Evolutionary conservation across 2,329 filamentous ascomycete species (phyloP), one percentile per base, ranked within the genome.

Genomic region (Ophiosphaerella korrae): DNA sequence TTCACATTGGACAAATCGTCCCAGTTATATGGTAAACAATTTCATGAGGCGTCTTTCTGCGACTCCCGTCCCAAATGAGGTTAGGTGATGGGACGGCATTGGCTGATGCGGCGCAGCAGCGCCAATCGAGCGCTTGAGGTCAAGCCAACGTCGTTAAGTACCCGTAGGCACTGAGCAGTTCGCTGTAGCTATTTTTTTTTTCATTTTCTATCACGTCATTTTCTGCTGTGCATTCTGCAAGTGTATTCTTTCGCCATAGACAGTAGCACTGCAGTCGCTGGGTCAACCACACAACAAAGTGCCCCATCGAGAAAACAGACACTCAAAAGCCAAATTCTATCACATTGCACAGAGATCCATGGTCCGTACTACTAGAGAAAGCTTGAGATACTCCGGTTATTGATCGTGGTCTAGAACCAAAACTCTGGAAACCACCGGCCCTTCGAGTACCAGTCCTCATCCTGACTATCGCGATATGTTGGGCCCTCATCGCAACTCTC

Each of bases 401-500:
- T 29, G 26, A 29, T 11, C 26, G 26, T 8, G 3, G 26, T 29
- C 11, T 5, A 48, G 45, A 37, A n/a, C 13, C 23, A 2, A 48
- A 43, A 38, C n/a, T 14, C 16, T 49, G 46, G 46, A 39, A 43
- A 12, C 39, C 46, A 26, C 11, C 16, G 13, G 46, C 46, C 11
- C 40, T 49, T 9, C 46, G 45, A 31, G 26, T 11, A 12, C 42
- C 47, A 2, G 37, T 60, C 0, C 45, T 70, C 1, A 35, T 60
- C 4, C 3, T 57, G 1, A 52, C 61, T 0, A 55, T 62, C 5
- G 2, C 55, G 0, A 35, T 59, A 6, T 62, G 51, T 31, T 29
- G 61, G 48, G 33, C 47, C 0, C 53, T 85, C 0, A 78, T 81
- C 0, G 63, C 67, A 0, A 49, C 76, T 0, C 64, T 85, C 0